These are phyloP conservation scores for Gossypium anomalum DNA, from an alignment of 345 rosid genomes.

Conservation along the genomic window DNA sequence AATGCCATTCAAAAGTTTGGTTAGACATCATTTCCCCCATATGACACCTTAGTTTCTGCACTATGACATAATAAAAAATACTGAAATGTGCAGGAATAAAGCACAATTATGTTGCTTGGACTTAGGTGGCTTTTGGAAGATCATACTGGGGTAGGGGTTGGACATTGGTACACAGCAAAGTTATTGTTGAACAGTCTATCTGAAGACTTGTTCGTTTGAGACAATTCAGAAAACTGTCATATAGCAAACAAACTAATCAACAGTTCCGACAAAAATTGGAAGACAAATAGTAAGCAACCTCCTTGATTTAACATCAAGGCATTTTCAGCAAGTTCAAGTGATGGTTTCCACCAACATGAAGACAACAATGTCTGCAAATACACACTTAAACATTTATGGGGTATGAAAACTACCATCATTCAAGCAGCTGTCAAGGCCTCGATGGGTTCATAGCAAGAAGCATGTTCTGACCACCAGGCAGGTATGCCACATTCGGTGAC, in stretches of 20 bases:
- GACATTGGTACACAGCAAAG: not conserved
- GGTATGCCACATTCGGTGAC: slow-evolving; percentile 81
- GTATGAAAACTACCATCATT: slow-evolving; percentile 27
- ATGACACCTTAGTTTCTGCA: not conserved
- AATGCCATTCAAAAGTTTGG: no score
- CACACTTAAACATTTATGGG: not conserved
- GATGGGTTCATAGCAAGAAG: slow-evolving; percentile 65
- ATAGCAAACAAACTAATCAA: not conserved
- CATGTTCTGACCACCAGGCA: slow-evolving; percentile 88
- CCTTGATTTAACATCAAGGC: not conserved
- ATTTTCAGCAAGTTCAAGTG: not conserved
- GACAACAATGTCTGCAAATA: not conserved
- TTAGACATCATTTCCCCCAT: not conserved
- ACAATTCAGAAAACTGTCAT: not conserved
- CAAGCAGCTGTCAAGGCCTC: slow-evolving; percentile 30
- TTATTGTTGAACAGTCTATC: not conserved
- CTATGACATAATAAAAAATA: not conserved
- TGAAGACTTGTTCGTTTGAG: not conserved
- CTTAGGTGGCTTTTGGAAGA: not conserved
- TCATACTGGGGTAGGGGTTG: not conserved
- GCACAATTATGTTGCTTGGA: no score
- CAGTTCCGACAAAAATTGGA: not conserved
- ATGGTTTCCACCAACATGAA: not conserved
- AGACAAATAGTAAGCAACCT: not conserved
- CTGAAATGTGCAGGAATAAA: not conserved